Evolutionary conservation across 768 basidiomycete species (phyloP), one percentile per base, ranked within the genome.

Genomic region (Amanita fuliginea): DNA sequence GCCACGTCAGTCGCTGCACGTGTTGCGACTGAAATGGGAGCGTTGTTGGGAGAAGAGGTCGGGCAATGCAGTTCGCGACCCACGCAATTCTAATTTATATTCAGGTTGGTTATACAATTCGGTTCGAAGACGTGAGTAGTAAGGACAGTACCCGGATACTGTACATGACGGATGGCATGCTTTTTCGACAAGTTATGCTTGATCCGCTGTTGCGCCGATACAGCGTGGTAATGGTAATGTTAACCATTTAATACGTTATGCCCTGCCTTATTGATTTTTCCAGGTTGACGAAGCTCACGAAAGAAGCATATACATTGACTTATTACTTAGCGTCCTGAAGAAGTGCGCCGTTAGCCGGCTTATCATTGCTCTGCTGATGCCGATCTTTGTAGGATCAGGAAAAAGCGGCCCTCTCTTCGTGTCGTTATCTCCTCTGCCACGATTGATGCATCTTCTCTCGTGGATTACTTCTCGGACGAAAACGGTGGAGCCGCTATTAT

Each of bases 261-360:
- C 14, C 1, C 28, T 19, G 34, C 35, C n/a, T 51, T 46, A 36
- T 39, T 10, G 34, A 46, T 11, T 22, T 37, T 41, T 39, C 30
- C 56, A 95, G 93, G 83, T 99, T 42, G 96, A 99, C 57, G 96
- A 98, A 70, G 96, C 92, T 0, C 96, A 99, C 62, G 96, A 99
- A 61, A 74, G 96, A 30, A 90, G 91, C 58, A 73, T 91, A n/a
- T 95, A 97, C 62, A 97, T 94, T 0, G 96, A 99, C 62, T 67
- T 99, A 8, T 67, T 99, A 1, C 72, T 99, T 1, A 95, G 95
- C 0, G 67, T 97, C 14, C 66, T 99, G 42, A 95, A 96, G 70
- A 98, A 98, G 94, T 94, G 40, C 32, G 72, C 56, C 6, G n/a
- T 46, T 33, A 47, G 35, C 22, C 6, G 41, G 11, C 21, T 18